Conservation (phyloP, 1,284 basidiomycete species). For the Cerioporus squamosus region DNA sequence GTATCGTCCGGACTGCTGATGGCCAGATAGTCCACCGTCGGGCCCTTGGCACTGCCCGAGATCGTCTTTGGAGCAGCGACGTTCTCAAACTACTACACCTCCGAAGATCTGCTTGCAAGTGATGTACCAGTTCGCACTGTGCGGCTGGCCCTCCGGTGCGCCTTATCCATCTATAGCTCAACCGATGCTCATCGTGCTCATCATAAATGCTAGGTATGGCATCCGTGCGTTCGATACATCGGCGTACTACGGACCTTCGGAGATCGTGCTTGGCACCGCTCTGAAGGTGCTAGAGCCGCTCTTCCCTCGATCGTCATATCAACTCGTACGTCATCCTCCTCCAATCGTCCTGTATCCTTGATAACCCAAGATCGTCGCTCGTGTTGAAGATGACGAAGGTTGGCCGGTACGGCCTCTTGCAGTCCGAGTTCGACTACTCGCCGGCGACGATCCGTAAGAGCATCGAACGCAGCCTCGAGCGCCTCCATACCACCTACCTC, state of each 20-base stretch:
- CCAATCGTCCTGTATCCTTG: not conserved
- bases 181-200: not conserved
- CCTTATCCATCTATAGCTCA: constrained; percentile 2
- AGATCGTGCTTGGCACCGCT: constrained; percentile 84
- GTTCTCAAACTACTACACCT: constrained; percentile 78
- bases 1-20: not conserved
- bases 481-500: constrained; percentile 82
- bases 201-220: constrained; percentile 68
- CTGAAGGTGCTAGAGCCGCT: constrained; percentile 66
- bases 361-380: too few species aligned
- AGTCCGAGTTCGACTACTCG: constrained; percentile 78
- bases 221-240: constrained; percentile 92
- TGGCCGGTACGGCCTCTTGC: constrained; percentile 77
- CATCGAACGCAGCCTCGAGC: constrained; percentile 72
- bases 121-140: constrained; percentile 72
- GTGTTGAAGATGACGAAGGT: constrained; percentile 85
- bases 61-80: constrained; percentile 72
- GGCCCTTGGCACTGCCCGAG: constrained; percentile 47
- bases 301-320: constrained; percentile 82
- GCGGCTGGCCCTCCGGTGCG: constrained; percentile 78
- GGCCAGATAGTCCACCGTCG: constrained; percentile 31
- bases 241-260: constrained; percentile 89
- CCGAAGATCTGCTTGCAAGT: constrained; percentile 61
- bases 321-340: constrained; percentile 55
- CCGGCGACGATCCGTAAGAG: constrained; percentile 72